Evolutionary conservation across 106 monocot genomes (phyloP).

Genomic region (Apostasia shenzhenica): DNA sequence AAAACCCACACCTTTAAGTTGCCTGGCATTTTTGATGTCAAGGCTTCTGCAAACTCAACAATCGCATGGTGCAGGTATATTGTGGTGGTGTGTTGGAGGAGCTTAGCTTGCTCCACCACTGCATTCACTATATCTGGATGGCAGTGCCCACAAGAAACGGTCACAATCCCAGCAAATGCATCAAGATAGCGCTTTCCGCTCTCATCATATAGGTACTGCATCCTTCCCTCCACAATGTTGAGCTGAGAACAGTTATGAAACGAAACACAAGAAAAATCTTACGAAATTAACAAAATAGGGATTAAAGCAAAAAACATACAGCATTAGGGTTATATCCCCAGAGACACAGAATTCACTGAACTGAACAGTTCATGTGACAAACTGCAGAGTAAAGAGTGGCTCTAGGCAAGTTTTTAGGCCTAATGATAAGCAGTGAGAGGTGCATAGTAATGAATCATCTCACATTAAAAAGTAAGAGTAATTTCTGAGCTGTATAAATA

Average conservation of each 20-base stretch:
- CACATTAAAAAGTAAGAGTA: no score
- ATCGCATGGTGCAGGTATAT: conserved; percentile 95
- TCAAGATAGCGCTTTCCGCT: conserved; percentile 86
- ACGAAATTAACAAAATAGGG: no score
- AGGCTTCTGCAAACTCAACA: conserved; percentile 88
- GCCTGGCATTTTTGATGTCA: conserved; percentile 97
- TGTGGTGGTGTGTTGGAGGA: conserved; percentile 92
- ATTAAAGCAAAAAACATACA: no score
- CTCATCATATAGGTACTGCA: conserved; percentile 97
- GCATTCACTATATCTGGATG: conserved; percentile 90
- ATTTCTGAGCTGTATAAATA: no score
- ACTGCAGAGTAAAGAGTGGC: no score
- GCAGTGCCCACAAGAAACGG: conserved; percentile 94
- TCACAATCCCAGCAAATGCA: conserved; percentile 93
- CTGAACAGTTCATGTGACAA: no score
- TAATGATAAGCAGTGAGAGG: no score
- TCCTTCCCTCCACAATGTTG: conserved; percentile 97
- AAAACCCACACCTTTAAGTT: conserved; percentile 62
- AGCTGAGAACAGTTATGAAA: conserved; percentile 33
- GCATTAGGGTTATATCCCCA: no score
- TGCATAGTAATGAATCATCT: no score
- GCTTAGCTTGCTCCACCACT: conserved; percentile 69
- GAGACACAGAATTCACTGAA: no score
- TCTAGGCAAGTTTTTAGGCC: no score
- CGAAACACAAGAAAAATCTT: neutral